A percentile compares a stretch with the other conserved stretches of the same genome.
Conservation (phyloP, 2,329 filamentous ascomycete genomes). For the Clarireedia paspali region DNA sequence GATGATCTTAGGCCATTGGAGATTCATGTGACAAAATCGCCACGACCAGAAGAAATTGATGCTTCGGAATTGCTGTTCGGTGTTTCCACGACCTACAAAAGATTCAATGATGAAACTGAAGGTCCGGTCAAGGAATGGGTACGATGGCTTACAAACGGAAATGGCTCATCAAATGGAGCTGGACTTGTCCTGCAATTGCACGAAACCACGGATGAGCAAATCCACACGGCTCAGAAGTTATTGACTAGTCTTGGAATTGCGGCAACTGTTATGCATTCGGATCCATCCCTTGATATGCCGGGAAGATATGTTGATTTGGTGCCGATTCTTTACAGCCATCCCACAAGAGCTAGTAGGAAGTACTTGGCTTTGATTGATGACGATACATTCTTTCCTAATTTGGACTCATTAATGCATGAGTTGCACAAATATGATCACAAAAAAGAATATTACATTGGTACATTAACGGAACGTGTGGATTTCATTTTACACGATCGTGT, state of each 20-base stretch:
- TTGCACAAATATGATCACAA: slow-evolving; percentile 28
- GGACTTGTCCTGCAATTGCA: slow-evolving; percentile 48
- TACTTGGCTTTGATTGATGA: slow-evolving; percentile 29
- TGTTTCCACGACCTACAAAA: slow-evolving; percentile 49
- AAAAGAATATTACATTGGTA: slow-evolving; percentile 27
- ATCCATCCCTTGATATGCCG: slow-evolving; percentile 47
- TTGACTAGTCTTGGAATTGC: slow-evolving; percentile 44
- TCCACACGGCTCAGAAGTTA: slow-evolving; percentile 39
- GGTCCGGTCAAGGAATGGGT: slow-evolving; percentile 51
- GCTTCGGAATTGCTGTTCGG: slow-evolving; percentile 51
- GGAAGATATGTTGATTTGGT: slow-evolving; percentile 50
- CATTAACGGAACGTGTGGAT: slow-evolving; percentile 27
- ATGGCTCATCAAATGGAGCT: slow-evolving; percentile 47
- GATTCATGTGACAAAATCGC: slow-evolving; percentile 28
- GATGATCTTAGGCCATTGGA: slow-evolving; percentile 15
- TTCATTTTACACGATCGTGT: slow-evolving; percentile 19
- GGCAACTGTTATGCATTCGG: slow-evolving; percentile 47
- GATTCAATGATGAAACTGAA: slow-evolving; percentile 40
- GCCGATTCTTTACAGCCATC: slow-evolving; percentile 46
- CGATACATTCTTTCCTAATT: slow-evolving; percentile 29
- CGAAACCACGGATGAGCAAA: slow-evolving; percentile 43
- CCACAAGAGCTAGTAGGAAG: slow-evolving; percentile 18
- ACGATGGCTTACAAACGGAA: slow-evolving; percentile 51
- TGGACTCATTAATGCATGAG: slow-evolving; percentile 23
- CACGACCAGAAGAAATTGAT: slow-evolving; percentile 42